A percentile compares a stretch with the other conserved stretches of the same genome.
Conservation (phyloP, 2,329 filamentous ascomycete species). For the Gaeumannomyces tritici region DNA sequence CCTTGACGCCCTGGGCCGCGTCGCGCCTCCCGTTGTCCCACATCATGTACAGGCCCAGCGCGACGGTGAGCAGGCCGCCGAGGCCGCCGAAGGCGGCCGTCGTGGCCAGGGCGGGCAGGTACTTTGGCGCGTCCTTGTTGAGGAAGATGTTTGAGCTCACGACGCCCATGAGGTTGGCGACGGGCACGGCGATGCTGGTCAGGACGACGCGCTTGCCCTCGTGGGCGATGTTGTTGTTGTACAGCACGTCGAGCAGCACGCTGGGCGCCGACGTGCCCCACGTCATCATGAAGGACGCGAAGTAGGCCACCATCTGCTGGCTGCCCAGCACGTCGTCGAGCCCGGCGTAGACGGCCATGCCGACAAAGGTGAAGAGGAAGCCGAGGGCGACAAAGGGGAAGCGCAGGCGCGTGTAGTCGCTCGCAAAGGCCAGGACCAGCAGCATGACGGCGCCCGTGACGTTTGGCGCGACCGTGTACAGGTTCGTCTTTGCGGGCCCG, state of each 20-base stretch:
- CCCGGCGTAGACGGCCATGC: conserved; percentile 64
- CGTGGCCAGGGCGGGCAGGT: conserved; percentile 55
- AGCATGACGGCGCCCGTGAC: conserved; percentile 64
- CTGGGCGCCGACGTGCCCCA: conserved; percentile 70
- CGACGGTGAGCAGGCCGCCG: conserved; percentile 43
- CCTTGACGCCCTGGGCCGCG: conserved; percentile 39
- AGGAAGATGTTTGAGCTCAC: conserved; percentile 61
- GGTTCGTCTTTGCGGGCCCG: conserved; percentile 52
- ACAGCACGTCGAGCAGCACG: conserved; percentile 54
- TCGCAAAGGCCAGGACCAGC: conserved; percentile 61
- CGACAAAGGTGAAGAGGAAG: conserved; percentile 64
- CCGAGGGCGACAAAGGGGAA: conserved; percentile 68
- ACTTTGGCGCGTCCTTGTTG: conserved; percentile 53
- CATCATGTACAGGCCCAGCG: conserved; percentile 55
- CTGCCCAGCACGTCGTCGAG: conserved; percentile 56
- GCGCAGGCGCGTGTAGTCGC: conserved; percentile 55
- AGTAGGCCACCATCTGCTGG: conserved; percentile 60
- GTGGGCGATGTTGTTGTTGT: conserved; percentile 76
- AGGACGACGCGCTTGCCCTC: conserved; percentile 62
- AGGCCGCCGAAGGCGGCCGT: conserved; percentile 54
- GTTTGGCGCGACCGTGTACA: conserved; percentile 76
- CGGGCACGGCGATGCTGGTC: conserved; percentile 62
- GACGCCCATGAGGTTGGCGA: conserved; percentile 69
- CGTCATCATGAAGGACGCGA: conserved; percentile 72
- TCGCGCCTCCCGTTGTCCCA: conserved; percentile 55